Evolutionary conservation across 2,329 filamentous ascomycete genomes (phyloP).

Genomic region (Xylariaceae sp.): DNA sequence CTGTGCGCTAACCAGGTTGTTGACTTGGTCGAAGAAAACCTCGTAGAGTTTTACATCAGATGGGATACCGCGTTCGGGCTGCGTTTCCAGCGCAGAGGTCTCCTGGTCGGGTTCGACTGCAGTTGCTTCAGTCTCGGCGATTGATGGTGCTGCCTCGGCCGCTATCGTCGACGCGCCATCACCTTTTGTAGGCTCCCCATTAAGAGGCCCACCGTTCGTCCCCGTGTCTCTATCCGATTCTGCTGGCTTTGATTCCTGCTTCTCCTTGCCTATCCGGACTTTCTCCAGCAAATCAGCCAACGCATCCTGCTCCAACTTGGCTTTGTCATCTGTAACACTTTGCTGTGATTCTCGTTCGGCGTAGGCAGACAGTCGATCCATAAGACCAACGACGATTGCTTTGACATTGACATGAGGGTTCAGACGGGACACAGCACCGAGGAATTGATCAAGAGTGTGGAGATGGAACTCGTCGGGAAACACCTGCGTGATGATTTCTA

Average conservation of each 20-base stretch:
- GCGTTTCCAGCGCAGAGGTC: conserved; percentile 25
- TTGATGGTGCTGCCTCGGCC: conserved; percentile 37
- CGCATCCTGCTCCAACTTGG: conserved; percentile 81
- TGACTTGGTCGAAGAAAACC: conserved; percentile 95
- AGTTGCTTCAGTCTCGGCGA: conserved; percentile 47
- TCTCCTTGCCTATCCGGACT: conserved; percentile 65
- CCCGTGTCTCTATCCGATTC: conserved; percentile 33
- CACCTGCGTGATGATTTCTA: conserved; percentile 98
- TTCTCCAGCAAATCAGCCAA: conserved; percentile 75
- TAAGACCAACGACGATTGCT: conserved; percentile 93
- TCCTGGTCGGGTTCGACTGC: conserved; percentile 44
- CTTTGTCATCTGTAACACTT: conserved; percentile 67
- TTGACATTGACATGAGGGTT: conserved; percentile 98
- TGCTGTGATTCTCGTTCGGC: conserved; percentile 82
- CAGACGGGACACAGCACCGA: conserved; percentile 86
- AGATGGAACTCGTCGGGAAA: conserved; percentile 99
- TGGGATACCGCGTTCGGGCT: conserved; percentile 56
- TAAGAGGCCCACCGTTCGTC: conserved; percentile 34
- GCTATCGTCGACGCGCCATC: conserved; percentile 34
- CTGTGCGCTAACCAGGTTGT: conserved; percentile 87
- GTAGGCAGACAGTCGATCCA: conserved; percentile 93
- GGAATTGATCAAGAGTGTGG: conserved; percentile 91
- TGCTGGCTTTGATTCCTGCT: conserved; percentile 31
- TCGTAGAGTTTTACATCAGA: conserved; percentile 88
- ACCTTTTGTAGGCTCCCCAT: conserved; percentile 35